These are phyloP conservation scores for Hypericum androsaemum DNA, from an alignment of 345 rosid genomes.

Conservation along the genomic window DNA sequence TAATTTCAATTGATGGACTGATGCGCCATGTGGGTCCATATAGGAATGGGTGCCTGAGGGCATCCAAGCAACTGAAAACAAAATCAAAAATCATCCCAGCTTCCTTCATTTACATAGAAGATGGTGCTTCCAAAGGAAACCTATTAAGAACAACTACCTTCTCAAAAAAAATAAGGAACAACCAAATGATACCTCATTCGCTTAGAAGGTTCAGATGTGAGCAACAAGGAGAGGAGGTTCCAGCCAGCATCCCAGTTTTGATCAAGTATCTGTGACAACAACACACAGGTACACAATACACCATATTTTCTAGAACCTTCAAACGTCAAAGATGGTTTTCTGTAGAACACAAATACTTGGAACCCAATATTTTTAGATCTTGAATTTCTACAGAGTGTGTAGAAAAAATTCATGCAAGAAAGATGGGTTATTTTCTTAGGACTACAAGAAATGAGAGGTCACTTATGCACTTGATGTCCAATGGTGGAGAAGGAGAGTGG, in stretches of 20 bases:
- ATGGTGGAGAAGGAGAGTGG: no score
- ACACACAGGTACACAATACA: neutral
- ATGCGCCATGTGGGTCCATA: conserved; percentile 97
- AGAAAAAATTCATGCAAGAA: conserved; percentile 80
- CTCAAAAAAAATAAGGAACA: neutral
- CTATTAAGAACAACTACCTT: no score
- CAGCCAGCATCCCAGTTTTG: conserved; percentile 95
- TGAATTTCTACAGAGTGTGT: conserved; percentile 46
- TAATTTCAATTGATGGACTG: conserved; percentile 73
- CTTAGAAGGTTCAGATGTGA: conserved; percentile 63
- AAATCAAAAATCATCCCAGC: conserved; percentile 5
- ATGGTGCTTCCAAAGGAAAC: neutral
- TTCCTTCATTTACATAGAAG: neutral
- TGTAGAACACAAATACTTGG: conserved; percentile 42
- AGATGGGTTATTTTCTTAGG: conserved; percentile 82
- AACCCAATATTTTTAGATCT: conserved; percentile 64
- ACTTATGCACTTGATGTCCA: no score
- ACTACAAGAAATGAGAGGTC: neutral
- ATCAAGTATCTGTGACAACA: conserved; percentile 64
- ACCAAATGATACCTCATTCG: conserved; percentile 52
- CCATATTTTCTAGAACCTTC: conserved; percentile 2
- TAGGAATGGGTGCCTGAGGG: conserved; percentile 85
- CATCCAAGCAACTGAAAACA: conserved; percentile 61
- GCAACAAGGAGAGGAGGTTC: conserved; percentile 77
- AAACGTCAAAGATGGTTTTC: neutral